Evolutionary conservation across 2,329 filamentous ascomycete genomes (phyloP).

Genomic region (Colletotrichum liriopes): DNA sequence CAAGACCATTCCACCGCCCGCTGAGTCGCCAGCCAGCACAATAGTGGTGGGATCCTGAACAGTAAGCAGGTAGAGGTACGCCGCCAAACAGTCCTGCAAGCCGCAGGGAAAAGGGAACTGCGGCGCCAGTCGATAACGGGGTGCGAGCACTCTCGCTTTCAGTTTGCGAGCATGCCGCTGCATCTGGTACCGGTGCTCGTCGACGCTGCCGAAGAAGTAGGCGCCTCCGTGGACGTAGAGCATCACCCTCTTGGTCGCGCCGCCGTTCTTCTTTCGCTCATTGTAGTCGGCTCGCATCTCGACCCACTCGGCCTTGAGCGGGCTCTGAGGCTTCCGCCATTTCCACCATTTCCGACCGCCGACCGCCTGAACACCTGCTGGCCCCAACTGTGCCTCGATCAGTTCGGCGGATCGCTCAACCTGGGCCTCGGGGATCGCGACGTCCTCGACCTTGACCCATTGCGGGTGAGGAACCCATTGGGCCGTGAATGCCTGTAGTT

Average conservation of each 20-base stretch:
- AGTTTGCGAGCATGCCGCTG: slow-evolving; percentile 96
- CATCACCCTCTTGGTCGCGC: slow-evolving; percentile 82
- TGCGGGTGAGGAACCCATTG: slow-evolving; percentile 93
- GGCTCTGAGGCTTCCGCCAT: slow-evolving; percentile 79
- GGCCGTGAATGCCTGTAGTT: slow-evolving; percentile 90
- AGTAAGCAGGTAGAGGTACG: slow-evolving; percentile 87
- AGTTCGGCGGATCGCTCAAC: slow-evolving; percentile 77
- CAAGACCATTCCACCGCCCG: slow-evolving; percentile 91
- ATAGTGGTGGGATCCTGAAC: slow-evolving; percentile 86
- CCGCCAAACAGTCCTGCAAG: slow-evolving; percentile 88
- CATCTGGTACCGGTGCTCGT: slow-evolving; percentile 98
- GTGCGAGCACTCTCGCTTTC: slow-evolving; percentile 89
- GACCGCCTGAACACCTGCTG: slow-evolving; percentile 79
- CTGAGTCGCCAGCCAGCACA: slow-evolving; percentile 91
- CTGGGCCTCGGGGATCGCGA: slow-evolving; percentile 75
- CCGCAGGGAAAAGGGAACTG: slow-evolving; percentile 98
- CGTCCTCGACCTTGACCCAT: slow-evolving; percentile 86
- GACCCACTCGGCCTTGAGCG: slow-evolving; percentile 91
- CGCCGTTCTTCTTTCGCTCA: slow-evolving; percentile 75
- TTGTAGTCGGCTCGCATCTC: slow-evolving; percentile 91
- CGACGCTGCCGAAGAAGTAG: slow-evolving; percentile 95
- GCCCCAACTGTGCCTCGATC: slow-evolving; percentile 82
- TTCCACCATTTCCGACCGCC: slow-evolving; percentile 93
- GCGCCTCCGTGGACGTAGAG: slow-evolving; percentile 95
- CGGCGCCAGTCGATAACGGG: slow-evolving; percentile 88